phyloP scores from a whole-genome alignment of 108 stramenopile species.

The Pseudonitzschia multiseries region DNA sequence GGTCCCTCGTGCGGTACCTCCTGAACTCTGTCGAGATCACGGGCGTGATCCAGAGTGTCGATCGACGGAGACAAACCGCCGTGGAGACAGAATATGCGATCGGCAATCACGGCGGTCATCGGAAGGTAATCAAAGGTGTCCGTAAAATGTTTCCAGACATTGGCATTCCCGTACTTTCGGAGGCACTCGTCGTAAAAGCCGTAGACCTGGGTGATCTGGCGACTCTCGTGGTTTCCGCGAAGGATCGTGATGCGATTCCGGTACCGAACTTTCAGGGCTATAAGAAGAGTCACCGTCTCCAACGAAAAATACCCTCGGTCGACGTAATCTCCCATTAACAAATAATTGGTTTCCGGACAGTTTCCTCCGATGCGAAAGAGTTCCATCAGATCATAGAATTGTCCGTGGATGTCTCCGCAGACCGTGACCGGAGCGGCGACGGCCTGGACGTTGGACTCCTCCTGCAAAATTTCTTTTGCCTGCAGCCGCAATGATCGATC shows the following conservation, averaged over 20 bases:
- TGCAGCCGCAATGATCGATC: background rate
- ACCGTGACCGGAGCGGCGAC: constrained; percentile 90
- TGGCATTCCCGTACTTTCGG: constrained; percentile 67
- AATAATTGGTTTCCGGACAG: constrained; percentile 85
- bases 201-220: constrained; percentile 94
- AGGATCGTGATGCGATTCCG: constrained; percentile 87
- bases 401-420: constrained; percentile 94
- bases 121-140: constrained; percentile 88
- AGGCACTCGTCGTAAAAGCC: constrained; percentile 86
- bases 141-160: constrained; percentile 87
- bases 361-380: constrained; percentile 82
- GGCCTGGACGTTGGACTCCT: constrained; percentile 88
- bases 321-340: constrained; percentile 94
- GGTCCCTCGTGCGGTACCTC: constrained; percentile 95
- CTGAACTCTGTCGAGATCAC: constrained; percentile 79
- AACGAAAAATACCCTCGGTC: constrained; percentile 93
- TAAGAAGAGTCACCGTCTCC: constrained; percentile 88
- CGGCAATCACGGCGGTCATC: constrained; percentile 86
- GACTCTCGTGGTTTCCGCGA: constrained; percentile 93
- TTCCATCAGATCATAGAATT: constrained; percentile 92
- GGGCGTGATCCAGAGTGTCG: constrained; percentile 87
- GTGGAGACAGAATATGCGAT: constrained; percentile 86
- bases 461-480: constrained; percentile 67
- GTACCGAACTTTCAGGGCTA: constrained; percentile 89
- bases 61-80: constrained; percentile 88